phyloP scores from a whole-genome alignment of 2,329 filamentous ascomycete genomes.

The Ophiostoma piceae region DNA sequence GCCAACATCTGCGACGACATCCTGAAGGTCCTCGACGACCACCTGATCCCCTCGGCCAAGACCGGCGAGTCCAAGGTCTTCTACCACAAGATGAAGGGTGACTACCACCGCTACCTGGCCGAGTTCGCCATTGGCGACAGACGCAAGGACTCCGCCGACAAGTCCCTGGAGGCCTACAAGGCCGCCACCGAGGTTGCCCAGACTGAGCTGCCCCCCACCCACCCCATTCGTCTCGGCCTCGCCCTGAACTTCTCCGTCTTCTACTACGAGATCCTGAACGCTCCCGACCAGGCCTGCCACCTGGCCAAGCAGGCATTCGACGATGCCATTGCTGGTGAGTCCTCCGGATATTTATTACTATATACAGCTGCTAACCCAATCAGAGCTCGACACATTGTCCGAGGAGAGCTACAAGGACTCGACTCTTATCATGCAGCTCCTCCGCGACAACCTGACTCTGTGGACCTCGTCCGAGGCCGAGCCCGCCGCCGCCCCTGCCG shows the following conservation, averaged over 20 bases:
- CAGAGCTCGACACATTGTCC: conserved; percentile 89
- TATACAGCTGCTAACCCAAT: not conserved
- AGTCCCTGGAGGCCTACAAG: conserved; percentile 97
- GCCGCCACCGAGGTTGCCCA: conserved; percentile 81
- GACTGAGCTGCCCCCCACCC: conserved; percentile 82
- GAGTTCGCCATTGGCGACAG: conserved; percentile 93
- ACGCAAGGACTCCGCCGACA: conserved; percentile 89
- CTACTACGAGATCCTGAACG: conserved; percentile 87
- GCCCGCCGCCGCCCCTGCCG: conserved; percentile 48
- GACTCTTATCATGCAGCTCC: conserved; percentile 98
- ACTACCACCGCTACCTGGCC: conserved; percentile 98
- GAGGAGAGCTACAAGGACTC: conserved; percentile 99
- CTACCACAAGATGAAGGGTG: conserved; percentile 99
- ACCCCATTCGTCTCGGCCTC: conserved; percentile 88
- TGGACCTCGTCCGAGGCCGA: conserved; percentile 95
- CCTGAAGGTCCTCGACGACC: conserved; percentile 86
- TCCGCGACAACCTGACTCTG: conserved; percentile 95
- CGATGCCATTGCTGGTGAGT: conserved; percentile 71
- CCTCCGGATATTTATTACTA: not conserved
- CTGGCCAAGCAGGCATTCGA: conserved; percentile 94
- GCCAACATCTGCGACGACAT: conserved; percentile 98
- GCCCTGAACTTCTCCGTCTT: conserved; percentile 60
- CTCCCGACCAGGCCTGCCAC: conserved; percentile 96
- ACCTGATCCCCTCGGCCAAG: conserved; percentile 89
- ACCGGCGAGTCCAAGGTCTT: conserved; percentile 98